Conservation (phyloP, 2,329 filamentous ascomycete species). For the Aspergillus neoniger region DNA sequence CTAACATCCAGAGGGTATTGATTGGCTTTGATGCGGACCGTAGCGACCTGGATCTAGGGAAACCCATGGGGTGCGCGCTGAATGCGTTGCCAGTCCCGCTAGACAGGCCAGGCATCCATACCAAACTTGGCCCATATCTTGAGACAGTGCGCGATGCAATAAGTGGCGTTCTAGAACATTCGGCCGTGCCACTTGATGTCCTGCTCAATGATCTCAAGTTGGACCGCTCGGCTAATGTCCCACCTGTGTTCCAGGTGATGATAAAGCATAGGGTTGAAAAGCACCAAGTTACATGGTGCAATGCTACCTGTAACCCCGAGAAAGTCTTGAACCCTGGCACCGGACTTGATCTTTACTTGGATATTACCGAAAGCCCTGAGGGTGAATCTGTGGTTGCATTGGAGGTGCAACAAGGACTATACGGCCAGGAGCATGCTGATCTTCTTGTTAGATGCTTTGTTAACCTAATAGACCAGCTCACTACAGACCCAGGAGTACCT, state of each 20-base stretch:
- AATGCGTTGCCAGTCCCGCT: neutral
- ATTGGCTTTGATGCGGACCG: neutral
- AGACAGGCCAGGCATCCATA: neutral
- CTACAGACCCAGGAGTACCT: neutral
- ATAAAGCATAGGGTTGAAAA: neutral
- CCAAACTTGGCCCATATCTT: neutral
- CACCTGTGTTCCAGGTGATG: neutral
- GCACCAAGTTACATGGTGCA: neutral
- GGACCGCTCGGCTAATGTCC: neutral
- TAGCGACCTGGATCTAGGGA: neutral
- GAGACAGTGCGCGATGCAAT: neutral
- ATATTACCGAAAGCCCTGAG: neutral
- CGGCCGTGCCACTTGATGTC: neutral
- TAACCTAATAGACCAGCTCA: neutral
- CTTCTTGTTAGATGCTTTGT: neutral
- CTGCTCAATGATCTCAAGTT: neutral
- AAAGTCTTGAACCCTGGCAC: neutral
- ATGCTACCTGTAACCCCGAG: neutral
- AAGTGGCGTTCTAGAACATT: neutral
- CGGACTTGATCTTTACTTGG: neutral
- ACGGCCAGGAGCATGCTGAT: neutral
- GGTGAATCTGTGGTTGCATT: neutral
- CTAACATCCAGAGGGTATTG: neutral
- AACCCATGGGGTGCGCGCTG: neutral
- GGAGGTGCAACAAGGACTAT: neutral